A percentile compares a stretch with the other conserved stretches of the same genome.
These are phyloP conservation scores for Monosporascus sp. DNA, from an alignment of 2,329 filamentous ascomycete species.

Conservation along the genomic window DNA sequence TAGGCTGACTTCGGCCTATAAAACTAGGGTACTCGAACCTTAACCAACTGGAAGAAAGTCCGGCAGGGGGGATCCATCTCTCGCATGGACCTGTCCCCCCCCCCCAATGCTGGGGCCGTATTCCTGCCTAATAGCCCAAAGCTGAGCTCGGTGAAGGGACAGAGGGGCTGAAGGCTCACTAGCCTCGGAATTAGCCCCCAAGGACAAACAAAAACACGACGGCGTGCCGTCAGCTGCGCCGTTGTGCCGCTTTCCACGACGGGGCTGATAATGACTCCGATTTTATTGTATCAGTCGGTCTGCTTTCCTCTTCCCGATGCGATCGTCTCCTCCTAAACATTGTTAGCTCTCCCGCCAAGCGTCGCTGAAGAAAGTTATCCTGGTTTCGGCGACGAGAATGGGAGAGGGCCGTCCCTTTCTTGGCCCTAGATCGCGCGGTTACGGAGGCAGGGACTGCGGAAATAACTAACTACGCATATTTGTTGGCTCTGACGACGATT, in stretches of 20 bases:
- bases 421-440: background rate
- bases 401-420: slow-evolving; percentile 1
- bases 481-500: background rate
- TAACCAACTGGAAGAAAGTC: slow-evolving; percentile 42
- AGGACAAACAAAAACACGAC: slow-evolving; percentile 22
- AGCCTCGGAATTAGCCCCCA: slow-evolving; percentile 32
- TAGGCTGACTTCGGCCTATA: background rate
- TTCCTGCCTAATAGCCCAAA: slow-evolving; percentile 36
- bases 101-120: slow-evolving; percentile 20
- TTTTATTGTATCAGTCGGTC: slow-evolving; percentile 5
- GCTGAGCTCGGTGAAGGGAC: slow-evolving; percentile 20
- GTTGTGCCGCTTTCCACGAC: background rate
- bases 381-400: background rate
- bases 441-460: background rate
- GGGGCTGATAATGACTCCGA: background rate
- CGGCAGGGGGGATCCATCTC: slow-evolving; percentile 29
- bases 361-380: background rate
- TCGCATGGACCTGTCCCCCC: slow-evolving; percentile 31
- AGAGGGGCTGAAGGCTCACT: slow-evolving; percentile 9
- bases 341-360: background rate
- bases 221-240: slow-evolving; percentile 5
- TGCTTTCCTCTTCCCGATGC: background rate
- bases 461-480: background rate
- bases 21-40: slow-evolving; percentile 25
- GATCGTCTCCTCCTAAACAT: background rate